phyloP scores from a whole-genome alignment of 371 early-diverging fungal genomes.

The Rhizopus sp. region DNA sequence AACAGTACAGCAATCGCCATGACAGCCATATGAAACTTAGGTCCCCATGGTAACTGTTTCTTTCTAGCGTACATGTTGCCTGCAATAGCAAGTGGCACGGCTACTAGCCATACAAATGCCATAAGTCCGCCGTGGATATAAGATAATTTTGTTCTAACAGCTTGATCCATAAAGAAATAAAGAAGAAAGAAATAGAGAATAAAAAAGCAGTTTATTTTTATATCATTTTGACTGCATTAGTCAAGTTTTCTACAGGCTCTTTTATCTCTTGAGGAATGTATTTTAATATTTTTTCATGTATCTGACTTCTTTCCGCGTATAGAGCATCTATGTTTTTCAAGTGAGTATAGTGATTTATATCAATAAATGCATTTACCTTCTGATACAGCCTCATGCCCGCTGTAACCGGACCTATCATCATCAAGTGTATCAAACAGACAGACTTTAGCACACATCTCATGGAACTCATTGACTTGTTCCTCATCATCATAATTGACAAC shows the following conservation, averaged over 20 bases:
- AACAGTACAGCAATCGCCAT: constrained; percentile 31
- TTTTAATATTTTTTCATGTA: constrained; percentile 72
- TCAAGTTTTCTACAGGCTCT: constrained; percentile 75
- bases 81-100: constrained; percentile 33
- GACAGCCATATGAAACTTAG: constrained; percentile 37
- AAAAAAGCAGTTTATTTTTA: constrained; percentile 10
- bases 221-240: constrained; percentile 65
- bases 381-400: background rate
- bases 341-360: background rate
- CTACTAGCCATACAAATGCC: constrained; percentile 38
- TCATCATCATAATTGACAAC: constrained; percentile 69
- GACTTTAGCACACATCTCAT: constrained; percentile 60
- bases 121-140: constrained; percentile 31
- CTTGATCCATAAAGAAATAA: constrained; percentile 15
- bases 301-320: constrained; percentile 55
- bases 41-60: constrained; percentile 30
- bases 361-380: background rate
- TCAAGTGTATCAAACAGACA: constrained; percentile 33
- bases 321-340: constrained; percentile 17
- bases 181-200: constrained; percentile 6
- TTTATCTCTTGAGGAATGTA: constrained; percentile 83
- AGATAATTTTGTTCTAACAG: constrained; percentile 16
- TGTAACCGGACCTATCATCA: background rate
- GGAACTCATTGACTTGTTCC: constrained; percentile 67
- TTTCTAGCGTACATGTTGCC: constrained; percentile 35